Base-by-base conservation (phyloP, 805 yeast genomes). In the Saturnispora diversa region DNA sequence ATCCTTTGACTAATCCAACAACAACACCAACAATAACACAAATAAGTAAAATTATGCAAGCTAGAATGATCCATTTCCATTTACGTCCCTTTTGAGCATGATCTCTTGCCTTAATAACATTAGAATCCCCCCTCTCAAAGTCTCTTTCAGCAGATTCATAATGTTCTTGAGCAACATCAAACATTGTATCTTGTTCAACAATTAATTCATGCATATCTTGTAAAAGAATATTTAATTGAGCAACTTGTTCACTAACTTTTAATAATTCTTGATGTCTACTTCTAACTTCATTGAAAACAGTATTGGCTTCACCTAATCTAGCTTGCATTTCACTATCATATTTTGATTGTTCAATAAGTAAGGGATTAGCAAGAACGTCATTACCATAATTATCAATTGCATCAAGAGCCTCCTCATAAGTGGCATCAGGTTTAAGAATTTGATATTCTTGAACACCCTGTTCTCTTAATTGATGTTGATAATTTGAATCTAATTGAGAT, bases 181-280 rank as follows among this genome's bases (percentile, higher is more conserved):
- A 79, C 43, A 80, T 78, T 50, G 74, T 84, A 61, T 85, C 94
- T 66, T 90, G 96, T 64, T 86, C 94, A 49, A 87, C 82, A 37
- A 88, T 95, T 64, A 90, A 68, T 60, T 84, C 84, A 63, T 87
- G 95, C 92, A 90, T 85, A 60, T 85, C 95, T 54, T 80, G 82
- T 69, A 87, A 84, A 62, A 88, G 74, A 65, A 84, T 92, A 21
- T 92, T 83, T 61, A 88, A 75, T 63, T 87, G 96, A 32, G 84
- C 82, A 83, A 88, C 84, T 44, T 95, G 84, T 63, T 82, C 77
- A 64, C 88, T 96, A 65, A 87, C 77, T 66, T 81, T 84, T 64
- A 83, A 78, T 53, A 88, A 72, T 65, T 90, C 96, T 52, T 81
- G 78, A 67, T 88, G 95, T 64, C 97, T 78, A 40, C 78, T 74